Percentiles rank a stretch among this genome's conserved stretches.
phyloP scores from a whole-genome alignment of 768 basidiomycete genomes.

The Neoboletus magnificus region DNA sequence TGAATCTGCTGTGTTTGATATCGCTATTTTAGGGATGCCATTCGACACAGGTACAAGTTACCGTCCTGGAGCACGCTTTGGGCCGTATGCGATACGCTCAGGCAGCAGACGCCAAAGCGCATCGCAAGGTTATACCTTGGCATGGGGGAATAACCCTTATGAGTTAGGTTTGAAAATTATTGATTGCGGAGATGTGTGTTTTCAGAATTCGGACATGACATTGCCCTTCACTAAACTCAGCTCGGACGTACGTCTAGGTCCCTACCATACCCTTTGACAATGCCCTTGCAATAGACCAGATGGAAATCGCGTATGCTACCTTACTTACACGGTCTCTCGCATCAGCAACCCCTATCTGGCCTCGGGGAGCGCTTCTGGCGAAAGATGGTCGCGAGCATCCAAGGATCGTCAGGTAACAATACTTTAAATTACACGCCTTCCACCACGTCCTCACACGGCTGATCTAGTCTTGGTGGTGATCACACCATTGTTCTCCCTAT shows the following conservation, averaged over 20 bases:
- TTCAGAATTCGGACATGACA: not conserved
- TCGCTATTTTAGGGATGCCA: conserved; percentile 78
- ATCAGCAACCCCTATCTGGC: conserved; percentile 19
- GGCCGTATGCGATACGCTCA: conserved; percentile 80
- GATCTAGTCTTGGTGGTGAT: conserved; percentile 65
- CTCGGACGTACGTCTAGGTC: conserved; percentile 40
- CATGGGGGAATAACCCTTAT: conserved; percentile 73
- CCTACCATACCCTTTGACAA: conserved; percentile 82
- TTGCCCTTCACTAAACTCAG: not conserved
- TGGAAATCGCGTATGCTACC: conserved; percentile 81
- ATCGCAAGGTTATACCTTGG: conserved; percentile 60
- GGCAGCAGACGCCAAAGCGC: conserved; percentile 67
- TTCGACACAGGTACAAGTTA: conserved; percentile 66
- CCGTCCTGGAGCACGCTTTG: conserved; percentile 75
- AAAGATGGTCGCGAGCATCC: conserved; percentile 68
- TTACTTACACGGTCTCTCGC: conserved; percentile 57
- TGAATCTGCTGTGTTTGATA: conserved; percentile 36
- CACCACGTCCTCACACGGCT: not conserved
- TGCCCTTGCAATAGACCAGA: conserved; percentile 77
- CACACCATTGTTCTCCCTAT: conserved; percentile 88
- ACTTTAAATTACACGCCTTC: not conserved
- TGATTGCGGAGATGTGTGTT: conserved; percentile 78
- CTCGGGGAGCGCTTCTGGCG: conserved; percentile 36
- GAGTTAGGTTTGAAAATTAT: conserved; percentile 53
- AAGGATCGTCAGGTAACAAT: conserved; percentile 58